Percentiles rank a stretch among this genome's conserved stretches.
phyloP scores from a whole-genome alignment of 352 stramenopile genomes.

The Pseudoperonospora humuli region DNA sequence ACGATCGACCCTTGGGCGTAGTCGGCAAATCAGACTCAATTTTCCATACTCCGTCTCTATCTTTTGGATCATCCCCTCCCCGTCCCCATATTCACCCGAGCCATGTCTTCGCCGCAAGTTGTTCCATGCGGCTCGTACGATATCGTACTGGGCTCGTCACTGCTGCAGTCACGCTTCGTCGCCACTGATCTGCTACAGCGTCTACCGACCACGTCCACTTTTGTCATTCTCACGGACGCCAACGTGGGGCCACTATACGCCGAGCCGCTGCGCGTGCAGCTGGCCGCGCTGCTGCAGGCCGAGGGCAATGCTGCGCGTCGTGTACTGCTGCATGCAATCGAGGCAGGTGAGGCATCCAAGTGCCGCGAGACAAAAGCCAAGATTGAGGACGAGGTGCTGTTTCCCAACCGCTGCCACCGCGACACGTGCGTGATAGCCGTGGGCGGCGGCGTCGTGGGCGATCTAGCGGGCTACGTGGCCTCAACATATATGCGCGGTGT shows the following conservation, averaged over 20 bases:
- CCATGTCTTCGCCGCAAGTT: constrained; percentile 24
- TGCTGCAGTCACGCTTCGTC: constrained; percentile 58
- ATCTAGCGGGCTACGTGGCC: constrained; percentile 97
- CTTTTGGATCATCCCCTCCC: no score
- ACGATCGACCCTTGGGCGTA: no score
- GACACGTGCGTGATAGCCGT: constrained; percentile 84
- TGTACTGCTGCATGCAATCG: constrained; percentile 55
- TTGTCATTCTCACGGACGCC: constrained; percentile 74
- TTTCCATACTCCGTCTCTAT: no score
- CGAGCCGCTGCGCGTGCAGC: constrained; percentile 43
- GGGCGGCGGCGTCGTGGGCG: constrained; percentile 95
- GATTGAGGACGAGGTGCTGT: constrained; percentile 78
- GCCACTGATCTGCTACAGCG: constrained; percentile 51
- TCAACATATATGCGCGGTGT: constrained; percentile 94
- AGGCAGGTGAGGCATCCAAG: constrained; percentile 68
- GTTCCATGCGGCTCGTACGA: constrained; percentile 76
- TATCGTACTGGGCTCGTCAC: constrained; percentile 62
- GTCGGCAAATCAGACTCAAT: no score
- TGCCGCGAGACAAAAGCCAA: constrained; percentile 68
- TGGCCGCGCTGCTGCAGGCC: constrained; percentile 27
- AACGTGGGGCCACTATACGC: constrained; percentile 75
- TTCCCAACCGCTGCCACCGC: constrained; percentile 73
- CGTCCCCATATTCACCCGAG: no score
- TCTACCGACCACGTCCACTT: constrained; percentile 55
- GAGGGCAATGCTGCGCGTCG: constrained; percentile 30